Conservation (phyloP, 805 yeast genomes). For the Priceomyces carsonii region DNA sequence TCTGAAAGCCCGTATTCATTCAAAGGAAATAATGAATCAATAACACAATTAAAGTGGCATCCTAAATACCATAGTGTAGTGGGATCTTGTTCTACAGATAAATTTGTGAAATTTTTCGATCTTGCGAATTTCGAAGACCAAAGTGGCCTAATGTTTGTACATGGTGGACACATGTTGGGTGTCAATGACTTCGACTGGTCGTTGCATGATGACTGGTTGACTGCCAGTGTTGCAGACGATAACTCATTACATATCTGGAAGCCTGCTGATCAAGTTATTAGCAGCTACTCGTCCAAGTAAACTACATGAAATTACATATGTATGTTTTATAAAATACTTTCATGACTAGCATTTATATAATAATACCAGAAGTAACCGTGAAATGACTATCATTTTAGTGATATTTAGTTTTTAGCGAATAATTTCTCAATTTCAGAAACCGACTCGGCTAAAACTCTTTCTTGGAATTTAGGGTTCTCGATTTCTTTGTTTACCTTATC, state of each 20-base stretch:
- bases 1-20: conserved; percentile 13
- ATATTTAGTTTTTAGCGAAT: conserved; percentile 50
- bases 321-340: conserved; percentile 4
- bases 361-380: conserved; percentile 4
- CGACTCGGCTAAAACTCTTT: conserved; percentile 85
- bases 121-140: conserved; percentile 26
- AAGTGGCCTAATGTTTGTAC: conserved; percentile 54
- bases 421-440: conserved; percentile 88
- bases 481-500: conserved; percentile 86
- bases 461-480: conserved; percentile 89
- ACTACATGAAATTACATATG: conserved; percentile 1
- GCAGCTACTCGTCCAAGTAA: conserved; percentile 9
- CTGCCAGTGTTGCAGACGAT: conserved; percentile 81
- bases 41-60: conserved; percentile 76
- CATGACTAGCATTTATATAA: conserved; percentile 11
- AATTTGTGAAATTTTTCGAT: conserved; percentile 64
- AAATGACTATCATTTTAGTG: conserved; percentile 1
- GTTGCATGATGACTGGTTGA: conserved; percentile 63
- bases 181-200: conserved; percentile 87
- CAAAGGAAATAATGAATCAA: conserved; percentile 46
- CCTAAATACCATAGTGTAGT: conserved; percentile 52
- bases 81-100: conserved; percentile 68
- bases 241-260: conserved; percentile 87
- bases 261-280: conserved; percentile 44
- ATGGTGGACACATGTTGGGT: conserved; percentile 86